Conservation (phyloP, 345 rosid species). For the Limnanthes douglasii region DNA sequence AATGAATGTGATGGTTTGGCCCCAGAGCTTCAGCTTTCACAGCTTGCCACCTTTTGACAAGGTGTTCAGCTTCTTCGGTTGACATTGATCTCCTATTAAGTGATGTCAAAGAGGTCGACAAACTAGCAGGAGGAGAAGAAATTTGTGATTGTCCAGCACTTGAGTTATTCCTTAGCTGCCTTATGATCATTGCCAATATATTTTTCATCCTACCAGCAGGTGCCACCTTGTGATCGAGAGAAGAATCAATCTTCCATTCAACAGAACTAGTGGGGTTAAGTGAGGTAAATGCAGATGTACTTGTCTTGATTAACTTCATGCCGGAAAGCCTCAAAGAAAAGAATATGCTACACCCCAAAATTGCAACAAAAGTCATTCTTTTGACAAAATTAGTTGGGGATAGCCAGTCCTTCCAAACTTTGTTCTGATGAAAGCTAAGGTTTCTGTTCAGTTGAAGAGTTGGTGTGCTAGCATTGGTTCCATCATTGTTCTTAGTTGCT, state of each 20-base stretch:
- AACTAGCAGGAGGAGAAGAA: conserved; percentile 25
- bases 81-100: conserved; percentile 49
- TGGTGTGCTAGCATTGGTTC: conserved; percentile 24
- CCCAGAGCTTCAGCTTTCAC: conserved; percentile 93
- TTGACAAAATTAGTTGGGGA: conserved; percentile 21
- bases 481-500: conserved; percentile 24
- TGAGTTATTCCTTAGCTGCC: conserved; percentile 19
- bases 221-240: conserved; percentile 16
- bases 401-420: conserved; percentile 43
- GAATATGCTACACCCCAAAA: conserved; percentile 46
- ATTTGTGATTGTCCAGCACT: conserved; percentile 18
- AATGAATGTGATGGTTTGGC: conserved; percentile 40
- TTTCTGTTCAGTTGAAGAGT: conserved; percentile 51
- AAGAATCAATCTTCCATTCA: conserved; percentile 21
- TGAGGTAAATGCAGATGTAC: conserved; percentile 19
- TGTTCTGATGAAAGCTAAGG: conserved; percentile 29
- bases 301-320: conserved; percentile 19
- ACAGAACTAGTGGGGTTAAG: conserved; percentile 24
- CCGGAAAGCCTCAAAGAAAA: conserved; percentile 30
- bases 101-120: conserved; percentile 21
- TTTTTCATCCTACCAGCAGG: conserved; percentile 28
- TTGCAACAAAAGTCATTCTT: conserved; percentile 28
- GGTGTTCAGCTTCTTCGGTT: conserved; percentile 77
- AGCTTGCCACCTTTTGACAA: conserved; percentile 83
- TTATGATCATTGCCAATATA: conserved; percentile 27